Conservation (phyloP, 1,284 basidiomycete species). For the Irpex lacteus region DNA sequence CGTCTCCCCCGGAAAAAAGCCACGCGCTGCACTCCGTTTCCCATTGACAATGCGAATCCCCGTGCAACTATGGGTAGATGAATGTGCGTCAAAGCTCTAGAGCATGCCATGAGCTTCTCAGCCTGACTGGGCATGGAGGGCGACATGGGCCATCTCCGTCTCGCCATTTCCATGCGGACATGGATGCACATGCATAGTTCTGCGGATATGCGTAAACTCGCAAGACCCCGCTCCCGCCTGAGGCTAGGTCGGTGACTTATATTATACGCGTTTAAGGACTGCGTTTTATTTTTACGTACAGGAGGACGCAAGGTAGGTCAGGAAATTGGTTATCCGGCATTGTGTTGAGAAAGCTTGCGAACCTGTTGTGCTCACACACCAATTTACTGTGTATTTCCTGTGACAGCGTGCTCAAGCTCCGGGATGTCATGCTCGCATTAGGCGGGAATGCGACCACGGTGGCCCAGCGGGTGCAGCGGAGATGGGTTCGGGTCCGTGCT, state of each 20-base stretch:
- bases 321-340: too few species aligned
- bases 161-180: too few species aligned
- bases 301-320: too few species aligned
- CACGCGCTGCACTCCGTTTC: background rate
- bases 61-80: background rate
- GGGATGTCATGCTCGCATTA: too few species aligned
- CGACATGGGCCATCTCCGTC: background rate
- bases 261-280: background rate
- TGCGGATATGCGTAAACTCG: too few species aligned
- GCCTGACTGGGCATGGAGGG: background rate
- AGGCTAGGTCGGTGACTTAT: background rate
- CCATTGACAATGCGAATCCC: background rate
- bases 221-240: background rate
- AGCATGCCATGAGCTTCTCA: background rate
- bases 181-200: too few species aligned
- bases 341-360: too few species aligned
- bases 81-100: background rate
- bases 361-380: too few species aligned
- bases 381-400: too few species aligned
- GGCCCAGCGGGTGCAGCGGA: too few species aligned
- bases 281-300: background rate
- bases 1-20: background rate
- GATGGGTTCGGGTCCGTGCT: background rate
- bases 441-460: too few species aligned
- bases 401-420: too few species aligned